phyloP scores from a whole-genome alignment of 2,329 filamentous ascomycete genomes.

The Kalmusia sp. region DNA sequence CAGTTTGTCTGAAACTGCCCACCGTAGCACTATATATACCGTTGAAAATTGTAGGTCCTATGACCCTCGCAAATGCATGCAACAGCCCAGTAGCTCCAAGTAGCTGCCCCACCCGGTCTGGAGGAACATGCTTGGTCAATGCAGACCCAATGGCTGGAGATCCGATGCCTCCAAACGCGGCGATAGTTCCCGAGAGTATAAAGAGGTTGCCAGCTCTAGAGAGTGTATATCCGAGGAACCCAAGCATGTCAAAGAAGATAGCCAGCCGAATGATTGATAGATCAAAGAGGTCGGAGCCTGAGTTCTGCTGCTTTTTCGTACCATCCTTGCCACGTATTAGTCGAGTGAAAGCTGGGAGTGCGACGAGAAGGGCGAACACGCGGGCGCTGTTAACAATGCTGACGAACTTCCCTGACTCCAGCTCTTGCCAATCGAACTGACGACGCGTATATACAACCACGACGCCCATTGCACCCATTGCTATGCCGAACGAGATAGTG shows the following conservation, averaged over 20 bases:
- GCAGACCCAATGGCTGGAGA: slow-evolving; percentile 84
- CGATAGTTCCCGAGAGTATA: slow-evolving; percentile 73
- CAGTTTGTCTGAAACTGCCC: slow-evolving; percentile 76
- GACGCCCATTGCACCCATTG: slow-evolving; percentile 82
- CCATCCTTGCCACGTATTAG: slow-evolving; percentile 67
- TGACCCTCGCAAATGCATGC: slow-evolving; percentile 79
- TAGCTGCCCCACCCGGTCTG: slow-evolving; percentile 82
- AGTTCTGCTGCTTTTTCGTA: slow-evolving; percentile 48
- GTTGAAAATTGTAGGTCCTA: slow-evolving; percentile 84
- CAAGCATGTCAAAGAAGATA: slow-evolving; percentile 77
- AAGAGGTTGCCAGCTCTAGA: slow-evolving; percentile 70
- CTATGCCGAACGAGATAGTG: slow-evolving; percentile 79
- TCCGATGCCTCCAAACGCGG: slow-evolving; percentile 82
- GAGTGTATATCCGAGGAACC: slow-evolving; percentile 77
- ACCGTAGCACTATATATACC: slow-evolving; percentile 86
- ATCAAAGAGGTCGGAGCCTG: slow-evolving; percentile 79
- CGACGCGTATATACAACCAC: slow-evolving; percentile 83
- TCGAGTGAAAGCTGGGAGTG: slow-evolving; percentile 80
- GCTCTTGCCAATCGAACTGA: slow-evolving; percentile 81
- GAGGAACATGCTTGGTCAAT: slow-evolving; percentile 89
- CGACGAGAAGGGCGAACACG: slow-evolving; percentile 74
- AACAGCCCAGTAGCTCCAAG: slow-evolving; percentile 86
- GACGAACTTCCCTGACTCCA: slow-evolving; percentile 81
- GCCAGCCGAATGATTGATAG: slow-evolving; percentile 77
- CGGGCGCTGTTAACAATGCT: slow-evolving; percentile 80